Base-by-base conservation (phyloP, 2,329 filamentous ascomycete genomes). In the Aspergillus jensenii region DNA sequence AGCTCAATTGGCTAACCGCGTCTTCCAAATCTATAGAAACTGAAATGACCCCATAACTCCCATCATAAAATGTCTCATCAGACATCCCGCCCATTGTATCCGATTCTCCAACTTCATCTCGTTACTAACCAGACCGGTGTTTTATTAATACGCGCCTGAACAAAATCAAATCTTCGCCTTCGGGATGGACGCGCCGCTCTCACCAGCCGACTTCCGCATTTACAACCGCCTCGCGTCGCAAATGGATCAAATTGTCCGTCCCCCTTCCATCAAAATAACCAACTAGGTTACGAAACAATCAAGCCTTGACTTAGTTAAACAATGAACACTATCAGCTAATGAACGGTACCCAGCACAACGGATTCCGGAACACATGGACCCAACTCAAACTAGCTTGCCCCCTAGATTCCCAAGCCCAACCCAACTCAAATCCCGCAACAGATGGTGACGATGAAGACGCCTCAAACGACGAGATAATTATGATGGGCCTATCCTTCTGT, bases 291-390 rank as follows among this genome's bases (percentile, higher is more conserved):
- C 15, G 9, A 31, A 31, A 31, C 23, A 31, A 31, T 11, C 27
- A 31, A 31, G 9, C 8, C 27, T 31, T 11, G 7, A 11, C 9
- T 11, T 21, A 21, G 21, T 21, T 21, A 21, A 21, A 21, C 21
- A 31, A 11, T 11, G 27, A 31, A 31, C 27, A 31, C 9, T 4
- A 31, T 31, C 27, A 11, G 27, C 37, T 40, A 51, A 41, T 66
- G 61, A 23, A 48, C 14, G 5, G 6, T 17, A 14, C 64, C 33
- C 15, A 90, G 87, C 90, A 95, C 77, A 85, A 87, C 65, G 83
- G 90, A 76, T 95, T 95, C 79, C 88, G 90, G 23, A 76, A 81
- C 44, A 83, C 84, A 3, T 96, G 90, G 90, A 89, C 84, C 53
- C 74, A 84, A 23, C 80, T 96, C 54, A 88, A 90, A 78, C 78